These are phyloP conservation scores for Aspergillus ochraceus DNA, from an alignment of 2,329 filamentous ascomycete species.

Conservation along the genomic window DNA sequence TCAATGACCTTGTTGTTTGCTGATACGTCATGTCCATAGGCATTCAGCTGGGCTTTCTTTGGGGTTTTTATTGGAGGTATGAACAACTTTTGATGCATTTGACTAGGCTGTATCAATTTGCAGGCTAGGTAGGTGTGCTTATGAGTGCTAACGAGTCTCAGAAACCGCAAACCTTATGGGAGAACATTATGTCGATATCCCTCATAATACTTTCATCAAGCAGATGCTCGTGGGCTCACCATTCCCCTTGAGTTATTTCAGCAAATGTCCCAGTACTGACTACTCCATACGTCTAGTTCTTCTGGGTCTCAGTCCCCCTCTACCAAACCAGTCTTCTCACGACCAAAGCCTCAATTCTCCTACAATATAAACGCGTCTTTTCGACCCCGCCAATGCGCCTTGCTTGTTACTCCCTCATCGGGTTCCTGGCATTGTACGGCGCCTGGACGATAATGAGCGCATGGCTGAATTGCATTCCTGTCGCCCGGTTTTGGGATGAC, in stretches of 20 bases:
- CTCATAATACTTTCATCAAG: conserved; percentile 13
- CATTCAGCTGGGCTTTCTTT: conserved; percentile 32
- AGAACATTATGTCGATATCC: conserved; percentile 23
- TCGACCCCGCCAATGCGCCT: conserved; percentile 30
- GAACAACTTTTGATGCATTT: conserved; percentile 3
- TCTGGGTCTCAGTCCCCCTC: conserved; percentile 34
- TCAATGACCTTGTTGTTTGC: neutral
- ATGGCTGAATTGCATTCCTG: conserved; percentile 32
- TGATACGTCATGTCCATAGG: conserved; percentile 10
- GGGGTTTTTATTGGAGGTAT: conserved; percentile 30
- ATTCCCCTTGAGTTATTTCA: neutral
- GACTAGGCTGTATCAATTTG: no score
- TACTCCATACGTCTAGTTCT: conserved; percentile 19
- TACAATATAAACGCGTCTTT: conserved; percentile 39
- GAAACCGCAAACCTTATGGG: conserved; percentile 33
- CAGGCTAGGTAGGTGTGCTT: no score
- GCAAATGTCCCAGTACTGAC: neutral
- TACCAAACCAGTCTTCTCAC: conserved; percentile 35
- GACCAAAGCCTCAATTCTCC: conserved; percentile 37
- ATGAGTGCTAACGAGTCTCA: conserved; percentile 7
- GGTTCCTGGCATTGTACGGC: conserved; percentile 32
- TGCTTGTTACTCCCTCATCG: conserved; percentile 35
- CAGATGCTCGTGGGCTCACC: conserved; percentile 27
- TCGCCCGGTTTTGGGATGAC: conserved; percentile 31
- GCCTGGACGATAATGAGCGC: conserved; percentile 33